phyloP scores from a whole-genome alignment of 345 rosid species.

The Salix caprea region DNA sequence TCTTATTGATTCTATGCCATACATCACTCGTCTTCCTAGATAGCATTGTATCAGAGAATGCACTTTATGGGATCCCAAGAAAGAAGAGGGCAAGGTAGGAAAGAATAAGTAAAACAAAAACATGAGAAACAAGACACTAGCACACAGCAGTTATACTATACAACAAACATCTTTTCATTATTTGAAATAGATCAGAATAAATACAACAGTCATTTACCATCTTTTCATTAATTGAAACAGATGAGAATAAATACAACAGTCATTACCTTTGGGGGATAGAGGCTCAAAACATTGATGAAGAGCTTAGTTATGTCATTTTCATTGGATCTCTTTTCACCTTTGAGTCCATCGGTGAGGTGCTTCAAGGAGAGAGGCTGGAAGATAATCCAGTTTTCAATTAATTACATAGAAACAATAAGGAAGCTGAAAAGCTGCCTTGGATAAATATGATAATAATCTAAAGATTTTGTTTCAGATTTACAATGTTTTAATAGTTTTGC shows the following conservation, averaged over 20 bases:
- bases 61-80: background rate
- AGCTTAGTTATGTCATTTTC: slow-evolving; percentile 64
- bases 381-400: slow-evolving; percentile 16
- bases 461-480: background rate
- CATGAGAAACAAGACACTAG: background rate
- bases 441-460: background rate
- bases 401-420: background rate
- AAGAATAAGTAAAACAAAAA: background rate
- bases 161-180: background rate
- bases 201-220: background rate
- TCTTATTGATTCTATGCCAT: background rate
- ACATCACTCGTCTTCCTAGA: background rate
- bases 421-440: background rate
- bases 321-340: slow-evolving; percentile 50
- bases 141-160: background rate
- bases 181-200: background rate
- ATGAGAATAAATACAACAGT: background rate
- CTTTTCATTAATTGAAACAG: background rate
- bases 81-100: background rate
- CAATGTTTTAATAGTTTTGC: slow-evolving; percentile 1
- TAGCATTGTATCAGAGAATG: too few relatives aligned
- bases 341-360: slow-evolving; percentile 83
- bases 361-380: slow-evolving; percentile 83
- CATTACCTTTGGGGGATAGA: slow-evolving; percentile 74
- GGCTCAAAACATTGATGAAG: slow-evolving; percentile 67